A percentile compares a stretch with the other conserved stretches of the same genome.
These are phyloP conservation scores for Arthrobotrys pseudoclavata DNA, from an alignment of 2,329 filamentous ascomycete species.

Conservation along the genomic window DNA sequence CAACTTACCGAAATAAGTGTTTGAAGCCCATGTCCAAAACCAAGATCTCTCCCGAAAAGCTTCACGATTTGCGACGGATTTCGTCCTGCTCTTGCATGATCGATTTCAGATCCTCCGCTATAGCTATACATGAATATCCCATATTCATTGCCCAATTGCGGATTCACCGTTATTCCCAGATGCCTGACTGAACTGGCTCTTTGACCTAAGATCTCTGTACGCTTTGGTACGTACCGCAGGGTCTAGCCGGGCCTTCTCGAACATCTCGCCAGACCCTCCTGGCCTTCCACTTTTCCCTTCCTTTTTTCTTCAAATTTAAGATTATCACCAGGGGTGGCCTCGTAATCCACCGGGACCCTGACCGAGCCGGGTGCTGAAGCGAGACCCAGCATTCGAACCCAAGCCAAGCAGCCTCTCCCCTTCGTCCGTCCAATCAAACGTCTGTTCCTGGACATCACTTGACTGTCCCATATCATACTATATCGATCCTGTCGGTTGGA, in stretches of 20 bases:
- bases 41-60: slow-evolving; percentile 38
- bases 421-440: slow-evolving; percentile 44
- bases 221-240: neutral
- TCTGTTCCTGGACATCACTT: slow-evolving; percentile 55
- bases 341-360: slow-evolving; percentile 42
- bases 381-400: slow-evolving; percentile 36
- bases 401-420: slow-evolving; percentile 24
- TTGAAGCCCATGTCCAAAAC: slow-evolving; percentile 52
- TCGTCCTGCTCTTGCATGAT: slow-evolving; percentile 31
- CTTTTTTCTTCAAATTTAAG: slow-evolving; percentile 34
- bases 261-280: slow-evolving; percentile 13
- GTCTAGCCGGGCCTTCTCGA: slow-evolving; percentile 14
- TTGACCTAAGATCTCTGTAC: neutral
- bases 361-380: slow-evolving; percentile 51
- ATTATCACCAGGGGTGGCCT: slow-evolving; percentile 33
- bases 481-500: slow-evolving; percentile 28
- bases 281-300: slow-evolving; percentile 35
- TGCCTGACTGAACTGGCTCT: slow-evolving; percentile 1
- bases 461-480: slow-evolving; percentile 28
- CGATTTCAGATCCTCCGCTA: slow-evolving; percentile 12
- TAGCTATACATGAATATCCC: slow-evolving; percentile 1
- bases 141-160: slow-evolving; percentile 2
- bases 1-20: slow-evolving; percentile 47
- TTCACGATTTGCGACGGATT: slow-evolving; percentile 32
- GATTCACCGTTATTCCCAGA: slow-evolving; percentile 7